Evolutionary conservation across 257 asterid genomes (phyloP).

Genomic region (Rehmannia glutinosa): DNA sequence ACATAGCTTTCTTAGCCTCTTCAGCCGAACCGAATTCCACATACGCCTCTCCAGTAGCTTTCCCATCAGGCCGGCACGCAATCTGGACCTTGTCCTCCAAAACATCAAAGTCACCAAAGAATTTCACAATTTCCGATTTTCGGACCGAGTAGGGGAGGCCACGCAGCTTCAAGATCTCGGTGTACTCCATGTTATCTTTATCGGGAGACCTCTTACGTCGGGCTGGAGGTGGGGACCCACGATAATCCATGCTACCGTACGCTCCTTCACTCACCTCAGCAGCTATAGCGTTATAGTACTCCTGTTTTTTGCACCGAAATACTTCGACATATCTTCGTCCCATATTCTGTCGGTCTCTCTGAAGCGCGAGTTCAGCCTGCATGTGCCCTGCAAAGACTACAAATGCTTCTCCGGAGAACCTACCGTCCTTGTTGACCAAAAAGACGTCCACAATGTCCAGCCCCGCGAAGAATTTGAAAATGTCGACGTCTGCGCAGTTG

Average conservation of each 20-base stretch:
- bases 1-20: slow-evolving; percentile 83
- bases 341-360: slow-evolving; percentile 81
- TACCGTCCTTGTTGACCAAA: slow-evolving; percentile 72
- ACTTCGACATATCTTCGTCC: slow-evolving; percentile 98
- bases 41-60: slow-evolving; percentile 91
- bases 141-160: slow-evolving; percentile 83
- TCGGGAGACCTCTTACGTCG: slow-evolving; percentile 75
- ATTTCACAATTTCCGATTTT: slow-evolving; percentile 62
- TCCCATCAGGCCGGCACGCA: slow-evolving; percentile 73
- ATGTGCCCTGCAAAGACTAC: slow-evolving; percentile 76
- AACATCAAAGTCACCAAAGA: slow-evolving; percentile 62
- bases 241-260: slow-evolving; percentile 37
- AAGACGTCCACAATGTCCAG: slow-evolving; percentile 86
- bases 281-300: slow-evolving; percentile 87
- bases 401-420: slow-evolving; percentile 87
- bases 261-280: slow-evolving; percentile 66
- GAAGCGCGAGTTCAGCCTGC: slow-evolving; percentile 88
- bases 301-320: slow-evolving; percentile 89
- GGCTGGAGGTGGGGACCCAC: slow-evolving; percentile 51
- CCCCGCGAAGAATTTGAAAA: slow-evolving; percentile 80
- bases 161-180: slow-evolving; percentile 76
- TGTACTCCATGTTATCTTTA: slow-evolving; percentile 76
- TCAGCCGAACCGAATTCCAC: slow-evolving; percentile 74
- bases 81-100: slow-evolving; percentile 67
- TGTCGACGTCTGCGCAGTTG: slow-evolving; percentile 73